These are phyloP conservation scores for Nitzschia putrida DNA, from an alignment of 108 stramenopile genomes.

Conservation along the genomic window DNA sequence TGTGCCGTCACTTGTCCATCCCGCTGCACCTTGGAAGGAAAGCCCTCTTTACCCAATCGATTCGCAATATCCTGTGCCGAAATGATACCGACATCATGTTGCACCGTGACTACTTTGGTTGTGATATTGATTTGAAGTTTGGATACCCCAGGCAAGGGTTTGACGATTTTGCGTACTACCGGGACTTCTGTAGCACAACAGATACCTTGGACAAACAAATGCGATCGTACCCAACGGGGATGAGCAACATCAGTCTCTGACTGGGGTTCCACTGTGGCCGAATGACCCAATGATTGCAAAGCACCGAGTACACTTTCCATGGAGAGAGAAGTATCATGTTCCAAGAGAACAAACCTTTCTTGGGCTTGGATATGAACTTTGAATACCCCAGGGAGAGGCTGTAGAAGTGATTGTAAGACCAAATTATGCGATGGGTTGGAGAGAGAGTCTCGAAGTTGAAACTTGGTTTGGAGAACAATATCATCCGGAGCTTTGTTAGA, in stretches of 20 bases:
- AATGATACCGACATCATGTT: conserved; percentile 58
- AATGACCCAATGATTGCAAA: conserved; percentile 31
- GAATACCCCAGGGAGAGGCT: conserved; percentile 58
- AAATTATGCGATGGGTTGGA: conserved; percentile 36
- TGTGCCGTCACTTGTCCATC: conserved; percentile 48
- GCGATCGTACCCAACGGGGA: conserved; percentile 31
- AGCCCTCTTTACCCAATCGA: conserved; percentile 54
- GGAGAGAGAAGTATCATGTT: conserved; percentile 49
- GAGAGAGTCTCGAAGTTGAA: conserved; percentile 6
- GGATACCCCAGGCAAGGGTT: conserved; percentile 65
- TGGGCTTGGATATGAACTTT: conserved; percentile 57
- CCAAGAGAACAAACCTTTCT: conserved; percentile 48
- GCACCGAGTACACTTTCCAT: conserved; percentile 10
- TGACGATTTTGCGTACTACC: conserved; percentile 58
- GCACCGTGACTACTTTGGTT: conserved; percentile 71
- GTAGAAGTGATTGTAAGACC: conserved; percentile 52
- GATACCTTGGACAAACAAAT: conserved; percentile 62
- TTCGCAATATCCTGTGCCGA: conserved; percentile 47
- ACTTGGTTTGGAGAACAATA: conserved; percentile 18
- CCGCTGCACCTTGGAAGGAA: conserved; percentile 57
- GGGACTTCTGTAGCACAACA: conserved; percentile 86
- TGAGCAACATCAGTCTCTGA: background rate
- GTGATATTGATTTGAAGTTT: conserved; percentile 77
- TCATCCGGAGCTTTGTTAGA: background rate
- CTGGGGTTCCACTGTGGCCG: background rate